Percentiles rank a stretch among this genome's conserved stretches.
These are phyloP conservation scores for Gyrodon lividus DNA, from an alignment of 768 basidiomycete species.

Conservation along the genomic window DNA sequence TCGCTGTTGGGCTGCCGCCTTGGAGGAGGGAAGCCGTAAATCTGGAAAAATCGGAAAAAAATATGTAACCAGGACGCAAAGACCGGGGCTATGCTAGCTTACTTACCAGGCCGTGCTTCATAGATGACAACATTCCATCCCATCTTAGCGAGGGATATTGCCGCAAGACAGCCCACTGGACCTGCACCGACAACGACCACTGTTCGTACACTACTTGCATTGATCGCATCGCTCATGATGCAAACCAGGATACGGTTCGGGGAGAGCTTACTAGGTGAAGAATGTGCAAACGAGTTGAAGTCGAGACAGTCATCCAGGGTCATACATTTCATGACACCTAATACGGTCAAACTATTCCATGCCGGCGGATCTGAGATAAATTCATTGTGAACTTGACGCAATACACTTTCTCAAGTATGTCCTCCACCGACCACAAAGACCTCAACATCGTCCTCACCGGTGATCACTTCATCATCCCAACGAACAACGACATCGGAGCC, in stretches of 20 bases:
- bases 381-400: no score
- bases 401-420: no score
- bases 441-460: conserved; percentile 38
- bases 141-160: conserved; percentile 78
- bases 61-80: conserved; percentile 13
- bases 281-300: not conserved
- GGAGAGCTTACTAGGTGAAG: not conserved
- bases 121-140: conserved; percentile 85
- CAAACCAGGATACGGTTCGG: not conserved
- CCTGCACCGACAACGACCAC: conserved; percentile 84
- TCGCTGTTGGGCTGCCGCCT: conserved; percentile 64
- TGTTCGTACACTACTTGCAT: conserved; percentile 32
- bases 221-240: conserved; percentile 14
- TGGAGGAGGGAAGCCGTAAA: conserved; percentile 70
- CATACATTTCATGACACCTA: conserved; percentile 4
- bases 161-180: conserved; percentile 91
- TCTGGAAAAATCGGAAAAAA: conserved; percentile 43
- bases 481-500: conserved; percentile 50
- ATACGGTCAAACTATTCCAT: conserved; percentile 13
- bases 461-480: conserved; percentile 57
- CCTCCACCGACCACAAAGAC: conserved; percentile 15
- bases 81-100: conserved; percentile 14
- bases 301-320: not conserved
- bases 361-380: conserved; percentile 15
- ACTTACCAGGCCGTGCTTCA: conserved; percentile 74